These are phyloP conservation scores for Salix viminalis DNA, from an alignment of 345 rosid genomes.

Conservation along the genomic window DNA sequence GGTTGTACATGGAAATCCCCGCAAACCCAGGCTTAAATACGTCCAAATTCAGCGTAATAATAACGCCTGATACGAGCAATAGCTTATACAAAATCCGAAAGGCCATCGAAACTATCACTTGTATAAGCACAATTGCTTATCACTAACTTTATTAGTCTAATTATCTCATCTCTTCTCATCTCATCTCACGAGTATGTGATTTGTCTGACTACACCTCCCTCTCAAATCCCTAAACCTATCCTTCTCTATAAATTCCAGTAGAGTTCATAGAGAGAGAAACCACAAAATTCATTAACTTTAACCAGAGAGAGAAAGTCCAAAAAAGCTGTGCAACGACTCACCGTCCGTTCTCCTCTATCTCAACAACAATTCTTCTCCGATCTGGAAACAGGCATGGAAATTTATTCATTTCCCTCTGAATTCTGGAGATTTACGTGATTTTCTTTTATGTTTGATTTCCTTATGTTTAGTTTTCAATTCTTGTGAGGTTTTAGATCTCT, in stretches of 20 bases:
- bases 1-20: not conserved
- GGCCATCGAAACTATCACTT: fast-evolving
- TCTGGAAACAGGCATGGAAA: conserved; percentile 23
- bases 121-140: fast-evolving
- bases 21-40: conserved; percentile 15
- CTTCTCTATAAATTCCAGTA: conserved; percentile 46
- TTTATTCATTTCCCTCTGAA: not conserved
- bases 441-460: not conserved
- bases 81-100: not conserved
- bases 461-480: conserved; percentile 5
- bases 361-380: conserved; percentile 25
- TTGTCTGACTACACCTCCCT: conserved; percentile 27
- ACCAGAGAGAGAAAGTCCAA: conserved; percentile 2
- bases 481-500: conserved; percentile 10
- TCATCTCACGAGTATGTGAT: conserved; percentile 37
- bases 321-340: not conserved
- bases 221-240: conserved; percentile 47
- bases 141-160: not conserved
- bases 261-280: conserved; percentile 14
- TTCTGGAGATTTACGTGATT: not conserved
- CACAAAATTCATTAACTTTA: conserved; percentile 1
- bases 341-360: not conserved
- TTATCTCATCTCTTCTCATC: conserved; percentile 28
- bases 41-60: conserved; percentile 7
- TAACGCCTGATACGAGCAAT: fast-evolving